phyloP scores from a whole-genome alignment of 768 basidiomycete genomes.

The Multifurca ochricompacta region DNA sequence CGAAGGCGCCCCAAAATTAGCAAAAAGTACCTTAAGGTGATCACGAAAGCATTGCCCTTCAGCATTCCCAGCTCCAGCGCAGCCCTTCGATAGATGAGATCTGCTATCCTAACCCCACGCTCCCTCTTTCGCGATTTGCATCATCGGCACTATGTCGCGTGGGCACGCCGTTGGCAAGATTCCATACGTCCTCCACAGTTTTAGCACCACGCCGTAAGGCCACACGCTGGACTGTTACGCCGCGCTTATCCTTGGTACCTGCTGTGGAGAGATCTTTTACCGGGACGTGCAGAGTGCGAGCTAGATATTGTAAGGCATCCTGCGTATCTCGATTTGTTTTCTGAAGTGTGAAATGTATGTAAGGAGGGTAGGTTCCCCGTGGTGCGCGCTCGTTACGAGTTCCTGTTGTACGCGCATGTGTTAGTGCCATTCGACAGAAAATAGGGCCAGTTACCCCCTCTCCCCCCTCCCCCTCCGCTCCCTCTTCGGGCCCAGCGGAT shows the following conservation, averaged over 20 bases:
- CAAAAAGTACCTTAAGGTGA: conserved; percentile 74
- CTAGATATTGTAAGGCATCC: conserved; percentile 77
- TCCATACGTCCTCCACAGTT: conserved; percentile 82
- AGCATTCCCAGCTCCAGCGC: conserved; percentile 90
- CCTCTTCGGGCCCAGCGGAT: conserved; percentile 68
- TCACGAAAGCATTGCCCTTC: conserved; percentile 92
- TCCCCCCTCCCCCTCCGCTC: conserved; percentile 41
- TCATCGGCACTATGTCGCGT: conserved; percentile 49
- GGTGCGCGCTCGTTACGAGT: conserved; percentile 37
- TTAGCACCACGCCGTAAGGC: conserved; percentile 69
- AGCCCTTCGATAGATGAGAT: conserved; percentile 77
- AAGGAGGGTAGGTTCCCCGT: conserved; percentile 69
- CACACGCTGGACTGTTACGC: conserved; percentile 91
- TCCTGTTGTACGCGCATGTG: conserved; percentile 3
- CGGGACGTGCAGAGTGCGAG: conserved; percentile 67
- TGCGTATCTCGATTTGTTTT: conserved; percentile 98
- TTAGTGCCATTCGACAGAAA: background rate
- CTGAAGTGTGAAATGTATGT: conserved; percentile 93
- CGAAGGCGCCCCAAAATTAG: background rate
- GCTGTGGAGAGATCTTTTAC: conserved; percentile 82
- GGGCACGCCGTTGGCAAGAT: conserved; percentile 59
- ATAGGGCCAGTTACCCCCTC: conserved; percentile 28
- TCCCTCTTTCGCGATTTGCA: conserved; percentile 72
- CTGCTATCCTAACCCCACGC: conserved; percentile 80
- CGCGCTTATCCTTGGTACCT: conserved; percentile 98